Evolutionary conservation across 257 asterid species (phyloP).

Genomic region (Solanum sitiens): DNA sequence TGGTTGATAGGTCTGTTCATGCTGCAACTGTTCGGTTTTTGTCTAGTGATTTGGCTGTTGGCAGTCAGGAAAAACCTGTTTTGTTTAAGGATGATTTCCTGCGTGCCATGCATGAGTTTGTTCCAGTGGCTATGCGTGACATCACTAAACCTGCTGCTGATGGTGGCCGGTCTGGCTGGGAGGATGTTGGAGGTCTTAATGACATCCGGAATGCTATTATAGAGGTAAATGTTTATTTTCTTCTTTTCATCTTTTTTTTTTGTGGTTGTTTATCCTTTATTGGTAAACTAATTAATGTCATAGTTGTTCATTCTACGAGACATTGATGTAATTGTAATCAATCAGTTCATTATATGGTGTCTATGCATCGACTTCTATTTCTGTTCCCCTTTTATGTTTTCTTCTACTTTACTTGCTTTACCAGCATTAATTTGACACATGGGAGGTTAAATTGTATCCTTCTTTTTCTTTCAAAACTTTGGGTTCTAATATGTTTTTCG

Average conservation of each 20-base stretch:
- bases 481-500: background rate
- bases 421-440: background rate
- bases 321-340: background rate
- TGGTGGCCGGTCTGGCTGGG: conserved; percentile 88
- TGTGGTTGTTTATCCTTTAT: background rate
- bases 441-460: background rate
- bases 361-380: background rate
- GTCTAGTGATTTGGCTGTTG: conserved; percentile 30
- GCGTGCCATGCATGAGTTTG: conserved; percentile 77
- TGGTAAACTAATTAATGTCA: background rate
- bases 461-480: background rate
- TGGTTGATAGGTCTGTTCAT: conserved; percentile 89
- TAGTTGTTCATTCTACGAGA: background rate
- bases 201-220: conserved; percentile 65
- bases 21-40: conserved; percentile 72
- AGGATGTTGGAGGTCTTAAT: conserved; percentile 96
- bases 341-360: background rate
- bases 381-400: background rate
- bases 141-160: conserved; percentile 70
- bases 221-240: conserved; percentile 42
- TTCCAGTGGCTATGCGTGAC: conserved; percentile 98
- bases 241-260: background rate
- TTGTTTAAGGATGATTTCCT: conserved; percentile 62
- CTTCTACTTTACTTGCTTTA: background rate
- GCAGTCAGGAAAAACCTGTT: conserved; percentile 34